Evolutionary conservation across 2,329 filamentous ascomycete species (phyloP).

Genomic region (Aspergillus udagawae): DNA sequence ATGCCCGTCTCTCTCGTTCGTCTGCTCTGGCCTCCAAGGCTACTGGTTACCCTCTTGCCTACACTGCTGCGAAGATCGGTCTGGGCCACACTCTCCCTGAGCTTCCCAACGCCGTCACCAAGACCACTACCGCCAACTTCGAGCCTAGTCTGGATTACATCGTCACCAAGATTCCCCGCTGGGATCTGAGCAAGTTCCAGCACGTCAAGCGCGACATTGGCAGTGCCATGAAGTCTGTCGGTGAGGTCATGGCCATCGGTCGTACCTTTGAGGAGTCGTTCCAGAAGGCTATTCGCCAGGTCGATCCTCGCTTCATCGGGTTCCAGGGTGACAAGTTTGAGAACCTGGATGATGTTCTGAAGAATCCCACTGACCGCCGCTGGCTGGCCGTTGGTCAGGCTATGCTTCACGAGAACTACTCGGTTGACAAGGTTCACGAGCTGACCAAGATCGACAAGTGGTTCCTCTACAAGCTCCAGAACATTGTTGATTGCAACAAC

Average conservation of each 20-base stretch:
- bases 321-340: conserved; percentile 96
- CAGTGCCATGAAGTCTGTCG: conserved; percentile 97
- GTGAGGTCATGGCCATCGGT: conserved; percentile 98
- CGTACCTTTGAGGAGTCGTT: conserved; percentile 98
- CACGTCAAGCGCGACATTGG: conserved; percentile 97
- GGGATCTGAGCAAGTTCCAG: conserved; percentile 98
- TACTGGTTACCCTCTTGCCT: conserved; percentile 93
- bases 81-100: conserved; percentile 93
- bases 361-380: conserved; percentile 90
- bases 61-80: conserved; percentile 97
- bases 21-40: conserved; percentile 97
- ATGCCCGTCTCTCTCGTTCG: conserved; percentile 94
- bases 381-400: conserved; percentile 98
- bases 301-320: conserved; percentile 85
- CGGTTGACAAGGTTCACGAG: conserved; percentile 85
- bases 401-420: conserved; percentile 95
- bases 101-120: conserved; percentile 95
- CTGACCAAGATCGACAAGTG: conserved; percentile 98
- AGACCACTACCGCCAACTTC: conserved; percentile 98
- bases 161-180: conserved; percentile 96
- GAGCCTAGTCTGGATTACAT: conserved; percentile 97
- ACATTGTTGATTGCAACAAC: conserved; percentile 85
- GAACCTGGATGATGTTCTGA: conserved; percentile 81
- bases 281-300: conserved; percentile 96
- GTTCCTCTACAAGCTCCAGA: conserved; percentile 98